These are phyloP conservation scores for Lentinula guzmanii DNA, from an alignment of 768 basidiomycete genomes.

Conservation along the genomic window DNA sequence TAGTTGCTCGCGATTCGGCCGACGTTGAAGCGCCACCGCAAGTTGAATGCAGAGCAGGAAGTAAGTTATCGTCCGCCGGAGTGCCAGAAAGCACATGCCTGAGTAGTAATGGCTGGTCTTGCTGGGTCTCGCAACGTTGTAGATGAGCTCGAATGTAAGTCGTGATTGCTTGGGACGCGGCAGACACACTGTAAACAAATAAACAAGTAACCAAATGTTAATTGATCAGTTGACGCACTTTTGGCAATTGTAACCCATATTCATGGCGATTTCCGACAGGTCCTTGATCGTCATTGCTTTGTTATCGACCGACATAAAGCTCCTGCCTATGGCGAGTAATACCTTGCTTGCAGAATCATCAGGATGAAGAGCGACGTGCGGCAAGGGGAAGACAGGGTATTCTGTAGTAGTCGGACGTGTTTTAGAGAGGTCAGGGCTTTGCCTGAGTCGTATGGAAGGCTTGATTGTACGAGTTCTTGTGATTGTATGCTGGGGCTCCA, in stretches of 20 bases:
- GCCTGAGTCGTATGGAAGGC: slow-evolving; percentile 45
- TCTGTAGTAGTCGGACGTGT: slow-evolving; percentile 18
- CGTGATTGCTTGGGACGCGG: slow-evolving; percentile 77
- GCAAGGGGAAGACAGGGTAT: slow-evolving; percentile 30
- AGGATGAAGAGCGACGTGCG: slow-evolving; percentile 60
- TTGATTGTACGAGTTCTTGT: slow-evolving; percentile 24
- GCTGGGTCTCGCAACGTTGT: slow-evolving; percentile 61
- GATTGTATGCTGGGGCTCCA: not conserved
- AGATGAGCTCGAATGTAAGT: slow-evolving; percentile 76
- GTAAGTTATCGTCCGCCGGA: slow-evolving; percentile 64
- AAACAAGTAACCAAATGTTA: not conserved
- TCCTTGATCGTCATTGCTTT: slow-evolving; percentile 85
- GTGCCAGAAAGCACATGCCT: slow-evolving; percentile 72
- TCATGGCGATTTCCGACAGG: slow-evolving; percentile 65
- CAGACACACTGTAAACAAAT: slow-evolving; percentile 49
- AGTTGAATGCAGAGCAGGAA: slow-evolving; percentile 63
- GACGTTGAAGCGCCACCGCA: slow-evolving; percentile 49
- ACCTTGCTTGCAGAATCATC: slow-evolving; percentile 72
- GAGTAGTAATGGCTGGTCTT: slow-evolving; percentile 70
- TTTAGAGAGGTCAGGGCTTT: slow-evolving; percentile 34
- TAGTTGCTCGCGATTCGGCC: slow-evolving; percentile 40
- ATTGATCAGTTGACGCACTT: slow-evolving; percentile 45
- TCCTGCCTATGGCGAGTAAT: slow-evolving; percentile 65
- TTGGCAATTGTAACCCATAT: slow-evolving; percentile 65
- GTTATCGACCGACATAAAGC: slow-evolving; percentile 73